phyloP scores from a whole-genome alignment of 192 early-diverging fungal species.

The Funneliformis geosporum region DNA sequence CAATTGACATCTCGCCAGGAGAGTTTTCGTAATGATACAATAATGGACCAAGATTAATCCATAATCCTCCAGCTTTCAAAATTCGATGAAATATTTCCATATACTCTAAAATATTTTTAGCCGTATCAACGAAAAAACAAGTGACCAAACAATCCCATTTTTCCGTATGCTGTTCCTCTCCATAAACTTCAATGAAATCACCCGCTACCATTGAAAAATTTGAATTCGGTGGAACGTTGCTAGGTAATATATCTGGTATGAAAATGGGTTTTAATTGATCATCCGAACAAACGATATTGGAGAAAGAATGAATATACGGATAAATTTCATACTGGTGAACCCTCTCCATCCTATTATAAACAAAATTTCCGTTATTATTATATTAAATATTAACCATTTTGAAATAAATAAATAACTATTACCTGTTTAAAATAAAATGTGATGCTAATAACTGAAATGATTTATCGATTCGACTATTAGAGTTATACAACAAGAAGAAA shows the following conservation, averaged over 20 bases:
- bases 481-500: not conserved
- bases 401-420: not conserved
- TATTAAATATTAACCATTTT: not conserved
- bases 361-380: not conserved
- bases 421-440: constrained; percentile 92
- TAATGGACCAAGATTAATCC: constrained; percentile 89
- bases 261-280: constrained; percentile 67
- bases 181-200: constrained; percentile 94
- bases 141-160: constrained; percentile 90
- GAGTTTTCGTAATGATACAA: constrained; percentile 95
- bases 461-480: constrained; percentile 4
- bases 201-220: constrained; percentile 98
- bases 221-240: constrained; percentile 60
- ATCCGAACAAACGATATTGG: constrained; percentile 62
- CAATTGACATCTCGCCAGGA: constrained; percentile 77
- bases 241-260: constrained; percentile 86
- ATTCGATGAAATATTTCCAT: constrained; percentile 78
- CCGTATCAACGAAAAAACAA: constrained; percentile 98
- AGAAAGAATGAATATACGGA: constrained; percentile 93
- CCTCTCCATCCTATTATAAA: constrained; percentile 44
- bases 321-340: constrained; percentile 71
- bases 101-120: constrained; percentile 89
- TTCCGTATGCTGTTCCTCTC: constrained; percentile 45
- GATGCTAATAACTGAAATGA: constrained; percentile 73
- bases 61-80: constrained; percentile 75